Conservation (phyloP, 1,284 basidiomycete genomes). For the Rhizoctonia solani region DNA sequence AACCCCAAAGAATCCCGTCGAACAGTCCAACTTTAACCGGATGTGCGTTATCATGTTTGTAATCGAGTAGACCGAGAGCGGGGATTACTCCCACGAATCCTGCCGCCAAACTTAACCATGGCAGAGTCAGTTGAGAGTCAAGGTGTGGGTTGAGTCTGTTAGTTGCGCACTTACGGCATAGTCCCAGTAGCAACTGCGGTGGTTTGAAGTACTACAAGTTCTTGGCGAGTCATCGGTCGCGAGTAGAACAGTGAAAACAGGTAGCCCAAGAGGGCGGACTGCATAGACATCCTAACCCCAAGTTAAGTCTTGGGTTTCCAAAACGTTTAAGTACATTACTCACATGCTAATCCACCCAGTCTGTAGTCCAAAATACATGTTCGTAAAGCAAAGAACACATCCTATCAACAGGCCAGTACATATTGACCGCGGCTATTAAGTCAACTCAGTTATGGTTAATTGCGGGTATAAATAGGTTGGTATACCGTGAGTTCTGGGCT, state of each 20-base stretch:
- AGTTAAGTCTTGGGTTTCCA: no score
- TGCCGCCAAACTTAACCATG: conserved; percentile 64
- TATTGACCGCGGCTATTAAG: conserved; percentile 53
- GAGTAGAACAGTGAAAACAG: conserved; percentile 78
- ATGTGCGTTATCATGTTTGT: conserved; percentile 72
- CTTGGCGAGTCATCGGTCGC: conserved; percentile 77
- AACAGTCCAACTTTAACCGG: conserved; percentile 77
- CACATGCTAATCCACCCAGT: conserved; percentile 78
- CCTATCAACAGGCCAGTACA: conserved; percentile 67
- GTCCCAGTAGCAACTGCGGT: conserved; percentile 92
- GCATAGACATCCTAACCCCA: conserved; percentile 88
- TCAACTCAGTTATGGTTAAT: not conserved
- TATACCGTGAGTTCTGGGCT: conserved; percentile 31
- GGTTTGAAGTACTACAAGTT: conserved; percentile 93
- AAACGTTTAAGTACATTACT: conserved; percentile 40
- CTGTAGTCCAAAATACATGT: conserved; percentile 76
- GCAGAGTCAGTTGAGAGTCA: conserved; percentile 42
- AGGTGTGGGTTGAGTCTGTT: not conserved
- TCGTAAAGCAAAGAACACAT: conserved; percentile 75
- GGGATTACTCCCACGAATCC: conserved; percentile 96
- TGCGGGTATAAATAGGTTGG: not conserved
- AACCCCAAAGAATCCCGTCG: conserved; percentile 79
- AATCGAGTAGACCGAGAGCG: conserved; percentile 77
- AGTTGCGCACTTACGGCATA: conserved; percentile 45
- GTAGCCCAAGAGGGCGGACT: conserved; percentile 90